Conservation (phyloP, 75 land plant species). For the Larix kaempferi region DNA sequence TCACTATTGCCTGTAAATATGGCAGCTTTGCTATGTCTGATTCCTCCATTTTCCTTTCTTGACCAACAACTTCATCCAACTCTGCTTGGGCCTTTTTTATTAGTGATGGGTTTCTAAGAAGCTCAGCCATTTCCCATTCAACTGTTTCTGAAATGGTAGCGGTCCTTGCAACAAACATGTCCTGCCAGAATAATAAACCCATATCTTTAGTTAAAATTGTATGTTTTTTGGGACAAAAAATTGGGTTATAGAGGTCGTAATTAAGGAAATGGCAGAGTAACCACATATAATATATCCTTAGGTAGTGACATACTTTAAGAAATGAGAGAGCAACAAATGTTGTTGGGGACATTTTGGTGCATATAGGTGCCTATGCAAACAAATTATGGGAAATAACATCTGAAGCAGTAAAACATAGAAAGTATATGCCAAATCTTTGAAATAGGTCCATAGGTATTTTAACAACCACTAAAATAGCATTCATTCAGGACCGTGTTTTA, state of each 20-base stretch:
- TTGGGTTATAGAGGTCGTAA: not conserved
- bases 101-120: constrained; percentile 1
- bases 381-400: too few relatives aligned
- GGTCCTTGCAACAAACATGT: constrained; percentile 2
- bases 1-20: constrained; percentile 5
- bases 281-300: not conserved
- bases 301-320: too few relatives aligned
- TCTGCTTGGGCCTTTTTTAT: constrained; percentile 12
- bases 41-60: constrained; percentile 1
- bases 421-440: too few relatives aligned
- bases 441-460: too few relatives aligned
- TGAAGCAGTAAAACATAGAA: too few relatives aligned
- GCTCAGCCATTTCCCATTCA: constrained; percentile 22
- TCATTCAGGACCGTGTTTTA: too few relatives aligned
- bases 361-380: too few relatives aligned
- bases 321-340: too few relatives aligned
- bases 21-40: constrained; percentile 17
- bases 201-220: not conserved
- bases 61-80: constrained; percentile 10
- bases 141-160: constrained; percentile 18
- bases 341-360: too few relatives aligned
- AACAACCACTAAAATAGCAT: too few relatives aligned
- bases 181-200: not conserved
- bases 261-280: not conserved
- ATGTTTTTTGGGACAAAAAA: not conserved